These are phyloP conservation scores for Syzygium malaccense DNA, from an alignment of 441 rosid species.

Conservation along the genomic window DNA sequence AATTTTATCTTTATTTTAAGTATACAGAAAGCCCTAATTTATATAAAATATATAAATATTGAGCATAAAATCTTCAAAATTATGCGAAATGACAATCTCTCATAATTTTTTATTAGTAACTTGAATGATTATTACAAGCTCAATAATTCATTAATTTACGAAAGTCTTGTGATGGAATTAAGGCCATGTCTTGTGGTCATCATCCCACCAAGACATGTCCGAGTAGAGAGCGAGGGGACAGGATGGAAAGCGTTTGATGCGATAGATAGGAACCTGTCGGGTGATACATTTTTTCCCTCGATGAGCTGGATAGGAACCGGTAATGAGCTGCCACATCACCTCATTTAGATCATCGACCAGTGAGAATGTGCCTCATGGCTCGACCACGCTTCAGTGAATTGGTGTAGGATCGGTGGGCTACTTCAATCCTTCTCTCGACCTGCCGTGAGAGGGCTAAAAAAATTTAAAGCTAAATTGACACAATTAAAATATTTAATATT, in stretches of 20 bases:
- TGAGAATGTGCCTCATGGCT: neutral
- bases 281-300: neutral
- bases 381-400: neutral
- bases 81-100: neutral
- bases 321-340: neutral
- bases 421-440: neutral
- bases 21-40: neutral
- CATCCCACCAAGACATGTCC: neutral
- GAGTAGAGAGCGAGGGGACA: neutral
- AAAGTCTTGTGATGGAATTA: neutral
- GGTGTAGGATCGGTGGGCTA: neutral
- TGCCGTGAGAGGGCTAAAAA: too few species aligned
- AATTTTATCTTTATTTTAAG: too few species aligned
- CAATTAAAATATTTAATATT: too few species aligned
- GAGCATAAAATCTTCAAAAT: neutral
- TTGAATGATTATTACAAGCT: neutral
- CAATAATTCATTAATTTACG: neutral
- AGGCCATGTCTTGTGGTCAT: neutral
- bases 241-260: neutral
- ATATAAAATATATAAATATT: neutral
- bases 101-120: neutral
- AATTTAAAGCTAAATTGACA: too few species aligned
- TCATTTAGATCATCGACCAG: neutral
- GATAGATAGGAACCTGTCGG: neutral
- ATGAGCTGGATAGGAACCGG: neutral